Evolutionary conservation across 2,329 filamentous ascomycete species (phyloP).

Genomic region (Annulohypoxylon truncatum): DNA sequence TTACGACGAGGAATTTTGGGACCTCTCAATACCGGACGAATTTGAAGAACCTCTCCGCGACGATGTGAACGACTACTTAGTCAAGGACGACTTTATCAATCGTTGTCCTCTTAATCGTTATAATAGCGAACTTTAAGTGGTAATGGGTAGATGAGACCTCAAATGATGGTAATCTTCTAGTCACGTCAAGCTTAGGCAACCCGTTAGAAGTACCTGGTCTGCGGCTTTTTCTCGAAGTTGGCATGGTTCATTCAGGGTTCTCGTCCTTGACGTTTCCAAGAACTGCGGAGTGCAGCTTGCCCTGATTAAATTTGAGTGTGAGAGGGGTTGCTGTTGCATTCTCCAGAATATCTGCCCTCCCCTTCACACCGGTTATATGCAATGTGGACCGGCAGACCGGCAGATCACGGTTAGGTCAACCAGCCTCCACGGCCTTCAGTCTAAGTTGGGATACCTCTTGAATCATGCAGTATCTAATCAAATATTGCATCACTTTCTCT

Average conservation of each 20-base stretch:
- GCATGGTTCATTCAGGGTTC: background rate
- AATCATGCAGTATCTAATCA: constrained; percentile 15
- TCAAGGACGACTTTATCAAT: constrained; percentile 5
- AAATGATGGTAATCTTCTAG: background rate
- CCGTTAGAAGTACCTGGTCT: background rate
- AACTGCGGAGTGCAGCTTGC: background rate
- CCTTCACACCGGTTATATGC: constrained; percentile 34
- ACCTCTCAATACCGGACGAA: constrained; percentile 34
- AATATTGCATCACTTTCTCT: background rate
- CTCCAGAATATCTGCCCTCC: background rate
- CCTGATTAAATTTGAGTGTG: constrained; percentile 3
- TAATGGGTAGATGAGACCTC: background rate
- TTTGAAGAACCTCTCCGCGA: constrained; percentile 8
- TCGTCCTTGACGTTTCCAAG: background rate
- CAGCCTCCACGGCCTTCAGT: constrained; percentile 5
- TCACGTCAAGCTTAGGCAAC: background rate
- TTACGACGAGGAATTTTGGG: constrained; percentile 37
- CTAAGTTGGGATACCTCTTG: constrained; percentile 3
- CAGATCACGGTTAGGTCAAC: constrained; percentile 14
- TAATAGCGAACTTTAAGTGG: background rate
- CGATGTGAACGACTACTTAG: constrained; percentile 26
- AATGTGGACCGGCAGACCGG: constrained; percentile 22
- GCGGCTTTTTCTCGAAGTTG: background rate
- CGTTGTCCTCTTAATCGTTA: constrained; percentile 11
- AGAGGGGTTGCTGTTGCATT: constrained; percentile 15